phyloP scores from a whole-genome alignment of 257 asterid species.

The Solanum sejunctum region DNA sequence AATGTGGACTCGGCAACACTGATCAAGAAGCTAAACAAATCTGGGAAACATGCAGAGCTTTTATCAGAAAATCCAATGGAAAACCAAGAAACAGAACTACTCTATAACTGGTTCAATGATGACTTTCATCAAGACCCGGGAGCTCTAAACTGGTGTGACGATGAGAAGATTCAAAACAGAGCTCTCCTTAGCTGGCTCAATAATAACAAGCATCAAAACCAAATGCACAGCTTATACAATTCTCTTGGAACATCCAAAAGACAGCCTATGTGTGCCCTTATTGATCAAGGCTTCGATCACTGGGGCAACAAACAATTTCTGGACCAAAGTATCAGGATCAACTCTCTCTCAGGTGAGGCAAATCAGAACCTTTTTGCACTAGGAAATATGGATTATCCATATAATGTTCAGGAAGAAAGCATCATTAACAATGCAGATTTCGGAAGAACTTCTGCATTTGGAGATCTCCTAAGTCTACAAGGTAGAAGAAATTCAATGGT shows the following conservation, averaged over 20 bases:
- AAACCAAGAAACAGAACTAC: neutral
- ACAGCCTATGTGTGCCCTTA: constrained; percentile 2
- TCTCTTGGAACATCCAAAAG: neutral
- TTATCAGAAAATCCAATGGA: constrained; percentile 10
- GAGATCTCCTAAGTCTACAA: neutral
- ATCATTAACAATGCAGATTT: neutral
- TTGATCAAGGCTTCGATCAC: neutral
- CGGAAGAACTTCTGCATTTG: neutral
- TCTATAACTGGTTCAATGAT: constrained; percentile 3
- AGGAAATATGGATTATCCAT: constrained; percentile 1
- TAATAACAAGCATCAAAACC: constrained; percentile 5
- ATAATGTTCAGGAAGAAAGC: constrained; percentile 11
- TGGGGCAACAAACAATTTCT: constrained; percentile 8
- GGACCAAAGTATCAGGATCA: neutral
- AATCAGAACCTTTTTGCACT: neutral
- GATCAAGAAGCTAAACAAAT: constrained; percentile 12
- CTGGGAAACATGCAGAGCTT: constrained; percentile 58
- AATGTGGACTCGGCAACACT: constrained; percentile 22
- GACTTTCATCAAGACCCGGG: constrained; percentile 1
- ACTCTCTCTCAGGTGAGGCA: neutral
- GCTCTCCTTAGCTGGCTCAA: constrained; percentile 3
- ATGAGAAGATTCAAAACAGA: neutral
- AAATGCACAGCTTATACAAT: constrained; percentile 2
- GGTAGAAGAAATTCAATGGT: neutral
- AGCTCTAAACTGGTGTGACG: neutral